phyloP scores from a whole-genome alignment of 495 filamentous ascomycete species.

The Aspergillus nanangensis region DNA sequence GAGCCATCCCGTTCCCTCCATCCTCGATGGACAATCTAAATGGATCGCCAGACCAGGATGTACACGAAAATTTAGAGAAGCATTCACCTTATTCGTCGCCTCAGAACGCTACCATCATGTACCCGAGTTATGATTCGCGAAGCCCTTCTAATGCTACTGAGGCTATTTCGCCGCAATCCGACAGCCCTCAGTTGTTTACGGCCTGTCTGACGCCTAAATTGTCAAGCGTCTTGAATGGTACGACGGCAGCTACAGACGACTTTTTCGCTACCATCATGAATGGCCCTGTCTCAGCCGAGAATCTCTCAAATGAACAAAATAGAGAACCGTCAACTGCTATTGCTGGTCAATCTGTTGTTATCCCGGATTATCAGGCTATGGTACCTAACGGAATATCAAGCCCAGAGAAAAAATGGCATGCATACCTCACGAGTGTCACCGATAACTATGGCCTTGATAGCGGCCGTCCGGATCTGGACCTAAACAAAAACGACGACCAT shows the following conservation, averaged over 20 bases:
- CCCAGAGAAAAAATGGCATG: slow-evolving; percentile 35
- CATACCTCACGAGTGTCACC: slow-evolving; percentile 37
- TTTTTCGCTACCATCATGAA: slow-evolving; percentile 10
- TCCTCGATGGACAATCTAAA: slow-evolving; percentile 19
- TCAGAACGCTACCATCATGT: slow-evolving; percentile 4
- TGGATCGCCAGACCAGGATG: slow-evolving; percentile 1
- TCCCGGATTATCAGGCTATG: background rate
- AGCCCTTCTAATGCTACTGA: slow-evolving; percentile 11
- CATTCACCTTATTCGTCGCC: slow-evolving; percentile 17
- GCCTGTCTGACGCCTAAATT: background rate
- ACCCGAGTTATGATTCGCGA: slow-evolving; percentile 1
- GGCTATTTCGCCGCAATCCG: slow-evolving; percentile 7
- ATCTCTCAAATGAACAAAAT: too few species aligned
- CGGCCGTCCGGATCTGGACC: slow-evolving; percentile 63
- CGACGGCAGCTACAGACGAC: slow-evolving; percentile 4
- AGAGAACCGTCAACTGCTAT: too few species aligned
- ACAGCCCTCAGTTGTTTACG: slow-evolving; percentile 3
- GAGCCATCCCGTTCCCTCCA: slow-evolving; percentile 35
- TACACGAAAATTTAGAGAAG: slow-evolving; percentile 1
- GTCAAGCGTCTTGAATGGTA: background rate
- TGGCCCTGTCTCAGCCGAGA: slow-evolving; percentile 1
- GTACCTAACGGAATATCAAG: slow-evolving; percentile 9
- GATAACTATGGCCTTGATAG: slow-evolving; percentile 63
- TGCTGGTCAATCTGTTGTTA: too few species aligned
- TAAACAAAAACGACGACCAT: slow-evolving; percentile 66